Base-by-base conservation (phyloP, 2,329 filamentous ascomycete genomes). In the Orbilia brochopaga region DNA sequence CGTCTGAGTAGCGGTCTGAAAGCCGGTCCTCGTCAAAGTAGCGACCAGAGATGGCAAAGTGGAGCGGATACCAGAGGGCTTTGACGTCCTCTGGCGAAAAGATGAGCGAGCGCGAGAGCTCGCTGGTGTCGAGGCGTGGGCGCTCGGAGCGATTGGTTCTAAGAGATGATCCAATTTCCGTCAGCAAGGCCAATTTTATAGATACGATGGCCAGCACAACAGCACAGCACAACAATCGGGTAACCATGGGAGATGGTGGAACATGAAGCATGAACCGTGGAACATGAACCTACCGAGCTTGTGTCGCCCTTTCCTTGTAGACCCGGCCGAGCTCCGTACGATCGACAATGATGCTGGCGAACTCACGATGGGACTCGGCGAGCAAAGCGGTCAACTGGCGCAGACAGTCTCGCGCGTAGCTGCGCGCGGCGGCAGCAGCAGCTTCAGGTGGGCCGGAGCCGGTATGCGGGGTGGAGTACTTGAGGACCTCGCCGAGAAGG, bases 1-100 rank as follows among this genome's bases (percentile, higher is more conserved):
- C 59, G 40, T 70, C 66, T n/a, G 59, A 23, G 54, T 70, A 70
- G 15, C 66, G 59, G 8, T 70, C 66, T 19, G 66, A 70, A 42
- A 59, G 59, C 1, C 66, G 66, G 48, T 70, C 66, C 24, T 70
- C 66, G 59, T 70, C 66, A 54, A 70, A 70, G 54, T 70, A 70
- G 23, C 66, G 66, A 13, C 66, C 66, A 2, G 66, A 70, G 59
- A 70, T 70, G 40, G 66, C 66, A 37, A 70, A 70, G 54, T 70
- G 66, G 6, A 70, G 66, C 7, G 66, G 66, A 23, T 60, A 70
- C 66, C 66, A 70, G 42, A 70, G 66, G 27, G 66, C 66, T 19
- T 70, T 70, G 59, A 70, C 66, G 30, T 70, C 66, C 48, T 70
- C 66, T 6, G 66, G 66, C 17, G 66, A 70, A 50, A 70, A 70